These are phyloP conservation scores for Camelina hispida DNA, from an alignment of 345 rosid species.

Conservation along the genomic window DNA sequence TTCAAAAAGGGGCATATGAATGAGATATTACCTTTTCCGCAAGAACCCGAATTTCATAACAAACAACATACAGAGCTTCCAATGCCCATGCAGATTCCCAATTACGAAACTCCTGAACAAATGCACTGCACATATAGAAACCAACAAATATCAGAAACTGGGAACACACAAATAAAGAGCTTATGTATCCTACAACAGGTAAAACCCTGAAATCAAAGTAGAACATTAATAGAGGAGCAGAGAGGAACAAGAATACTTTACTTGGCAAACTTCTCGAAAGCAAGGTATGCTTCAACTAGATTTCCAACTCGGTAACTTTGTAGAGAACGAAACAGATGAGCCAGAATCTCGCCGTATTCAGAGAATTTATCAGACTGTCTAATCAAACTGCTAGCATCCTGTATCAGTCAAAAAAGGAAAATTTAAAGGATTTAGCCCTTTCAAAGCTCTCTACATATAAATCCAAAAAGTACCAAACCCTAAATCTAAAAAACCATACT, in stretches of 20 bases:
- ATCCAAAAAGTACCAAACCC: neutral
- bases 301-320: slow-evolving; percentile 72
- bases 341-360: slow-evolving; percentile 67
- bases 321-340: slow-evolving; percentile 74
- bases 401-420: slow-evolving; percentile 23
- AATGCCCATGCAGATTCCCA: slow-evolving; percentile 99
- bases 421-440: neutral
- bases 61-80: slow-evolving; percentile 81
- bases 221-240: slow-evolving; percentile 14
- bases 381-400: slow-evolving; percentile 78
- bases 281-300: slow-evolving; percentile 74
- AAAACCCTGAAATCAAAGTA: slow-evolving; percentile 6
- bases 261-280: slow-evolving; percentile 89
- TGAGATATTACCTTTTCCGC: slow-evolving; percentile 72
- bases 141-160: slow-evolving; percentile 8
- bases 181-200: neutral
- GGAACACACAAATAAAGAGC: neutral
- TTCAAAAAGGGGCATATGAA: neutral
- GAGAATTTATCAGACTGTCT: slow-evolving; percentile 78
- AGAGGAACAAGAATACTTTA: slow-evolving; percentile 36
- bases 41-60: slow-evolving; percentile 92
- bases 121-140: slow-evolving; percentile 60
- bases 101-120: slow-evolving; percentile 96
- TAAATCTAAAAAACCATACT: slow-evolving; percentile 11
- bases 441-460: slow-evolving; percentile 3